Conservation (phyloP, 495 filamentous ascomycete genomes). For the Daldinia concentrica region DNA sequence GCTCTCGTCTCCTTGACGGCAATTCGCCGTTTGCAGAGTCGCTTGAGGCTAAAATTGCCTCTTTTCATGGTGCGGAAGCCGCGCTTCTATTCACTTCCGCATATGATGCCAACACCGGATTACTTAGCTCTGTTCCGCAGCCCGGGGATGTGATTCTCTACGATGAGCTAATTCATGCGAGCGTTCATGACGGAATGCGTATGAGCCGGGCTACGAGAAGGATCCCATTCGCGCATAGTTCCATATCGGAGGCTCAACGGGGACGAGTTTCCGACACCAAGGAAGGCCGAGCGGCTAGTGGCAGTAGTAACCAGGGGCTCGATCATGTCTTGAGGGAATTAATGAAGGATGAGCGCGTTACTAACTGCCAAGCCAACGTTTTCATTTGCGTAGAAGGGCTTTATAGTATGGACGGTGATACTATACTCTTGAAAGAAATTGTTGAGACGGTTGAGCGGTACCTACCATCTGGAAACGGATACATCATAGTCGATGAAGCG, state of each 20-base stretch:
- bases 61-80: conserved; percentile 69
- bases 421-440: conserved; percentile 69
- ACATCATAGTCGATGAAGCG: conserved; percentile 82
- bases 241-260: conserved; percentile 42
- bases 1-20: conserved; percentile 72
- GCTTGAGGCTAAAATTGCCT: conserved; percentile 70
- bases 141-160: conserved; percentile 74
- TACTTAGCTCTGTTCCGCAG: conserved; percentile 73
- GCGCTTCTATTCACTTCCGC: conserved; percentile 82
- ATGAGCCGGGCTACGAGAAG: conserved; percentile 62
- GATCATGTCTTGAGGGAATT: conserved; percentile 33
- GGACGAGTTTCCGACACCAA: conserved; percentile 41
- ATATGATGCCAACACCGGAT: conserved; percentile 78
- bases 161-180: conserved; percentile 81
- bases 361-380: conserved; percentile 55
- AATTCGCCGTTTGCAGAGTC: conserved; percentile 71
- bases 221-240: conserved; percentile 71
- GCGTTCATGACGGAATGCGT: conserved; percentile 81
- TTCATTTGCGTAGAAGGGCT: conserved; percentile 77
- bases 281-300: not conserved
- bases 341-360: conserved; percentile 29
- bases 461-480: conserved; percentile 66
- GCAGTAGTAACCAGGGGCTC: conserved; percentile 37
- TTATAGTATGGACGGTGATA: conserved; percentile 89
- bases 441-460: conserved; percentile 64